These are phyloP conservation scores for Puccinellia tenuiflora DNA, from an alignment of 176 grass and related monocot genomes.

Conservation along the genomic window DNA sequence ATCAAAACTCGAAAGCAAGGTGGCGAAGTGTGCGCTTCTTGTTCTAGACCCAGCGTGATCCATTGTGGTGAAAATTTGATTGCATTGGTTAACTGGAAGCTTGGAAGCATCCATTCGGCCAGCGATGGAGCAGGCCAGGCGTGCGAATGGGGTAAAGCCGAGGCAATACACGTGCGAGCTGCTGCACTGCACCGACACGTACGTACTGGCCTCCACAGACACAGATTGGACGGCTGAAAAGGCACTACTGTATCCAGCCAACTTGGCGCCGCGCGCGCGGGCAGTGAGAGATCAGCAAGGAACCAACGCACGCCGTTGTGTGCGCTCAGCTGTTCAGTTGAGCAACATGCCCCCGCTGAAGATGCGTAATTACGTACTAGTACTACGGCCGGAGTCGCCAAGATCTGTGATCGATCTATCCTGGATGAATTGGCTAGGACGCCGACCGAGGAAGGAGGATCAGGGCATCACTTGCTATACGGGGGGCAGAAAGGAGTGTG, in stretches of 20 bases:
- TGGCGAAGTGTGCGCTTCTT: not conserved
- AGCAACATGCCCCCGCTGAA: too few relatives aligned
- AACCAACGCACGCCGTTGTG: too few relatives aligned
- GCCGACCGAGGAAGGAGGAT: too few relatives aligned
- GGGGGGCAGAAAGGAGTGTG: not conserved
- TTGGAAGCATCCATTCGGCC: not conserved
- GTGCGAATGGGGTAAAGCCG: slow-evolving; percentile 16
- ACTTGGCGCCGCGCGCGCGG: too few relatives aligned
- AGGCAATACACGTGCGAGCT: not conserved
- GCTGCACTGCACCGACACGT: not conserved
- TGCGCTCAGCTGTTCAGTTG: too few relatives aligned
- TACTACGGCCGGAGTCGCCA: not conserved
- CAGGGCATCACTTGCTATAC: not conserved
- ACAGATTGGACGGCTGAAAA: too few relatives aligned
- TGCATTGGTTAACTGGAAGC: not conserved
- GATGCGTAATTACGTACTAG: too few relatives aligned
- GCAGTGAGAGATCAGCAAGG: too few relatives aligned
- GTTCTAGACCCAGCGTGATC: too few relatives aligned
- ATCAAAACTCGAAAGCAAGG: not conserved
- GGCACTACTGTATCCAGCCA: not conserved
- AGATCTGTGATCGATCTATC: too few relatives aligned
- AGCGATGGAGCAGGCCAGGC: not conserved
- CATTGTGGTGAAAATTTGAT: too few relatives aligned
- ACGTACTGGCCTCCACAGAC: too few relatives aligned
- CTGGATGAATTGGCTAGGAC: not conserved